phyloP scores from a whole-genome alignment of 129 eudicot genomes.

The Flaveria sonorensis region DNA sequence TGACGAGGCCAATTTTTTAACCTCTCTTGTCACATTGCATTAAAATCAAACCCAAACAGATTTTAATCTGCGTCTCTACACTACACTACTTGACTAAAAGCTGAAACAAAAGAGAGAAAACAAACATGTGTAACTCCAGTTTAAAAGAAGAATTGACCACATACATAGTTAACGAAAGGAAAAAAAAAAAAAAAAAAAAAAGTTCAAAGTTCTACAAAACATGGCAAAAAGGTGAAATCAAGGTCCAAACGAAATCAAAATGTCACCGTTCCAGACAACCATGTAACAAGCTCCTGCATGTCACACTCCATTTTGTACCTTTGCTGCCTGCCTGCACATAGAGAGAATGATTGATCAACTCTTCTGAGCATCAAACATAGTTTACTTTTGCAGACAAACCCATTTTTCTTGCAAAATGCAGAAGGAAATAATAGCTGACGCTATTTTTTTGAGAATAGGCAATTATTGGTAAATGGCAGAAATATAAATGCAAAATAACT shows the following conservation, averaged over 20 bases:
- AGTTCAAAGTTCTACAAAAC: background rate
- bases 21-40: too few relatives aligned
- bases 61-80: background rate
- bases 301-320: background rate
- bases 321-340: conserved; percentile 6
- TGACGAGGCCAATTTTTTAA: too few relatives aligned
- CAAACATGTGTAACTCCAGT: background rate
- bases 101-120: background rate
- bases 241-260: background rate
- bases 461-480: background rate
- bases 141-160: background rate
- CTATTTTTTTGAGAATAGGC: background rate
- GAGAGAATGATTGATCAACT: background rate
- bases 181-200: too few relatives aligned
- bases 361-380: background rate
- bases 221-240: background rate
- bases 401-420: too few relatives aligned
- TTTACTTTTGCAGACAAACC: background rate
- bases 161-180: background rate
- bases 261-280: background rate
- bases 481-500: background rate
- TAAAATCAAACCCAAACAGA: too few relatives aligned
- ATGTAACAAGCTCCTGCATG: background rate
- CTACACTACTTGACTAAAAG: background rate
- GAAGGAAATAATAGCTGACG: too few relatives aligned